Conservation (phyloP, 2,329 filamentous ascomycete genomes). For the Botryotinia globosa region DNA sequence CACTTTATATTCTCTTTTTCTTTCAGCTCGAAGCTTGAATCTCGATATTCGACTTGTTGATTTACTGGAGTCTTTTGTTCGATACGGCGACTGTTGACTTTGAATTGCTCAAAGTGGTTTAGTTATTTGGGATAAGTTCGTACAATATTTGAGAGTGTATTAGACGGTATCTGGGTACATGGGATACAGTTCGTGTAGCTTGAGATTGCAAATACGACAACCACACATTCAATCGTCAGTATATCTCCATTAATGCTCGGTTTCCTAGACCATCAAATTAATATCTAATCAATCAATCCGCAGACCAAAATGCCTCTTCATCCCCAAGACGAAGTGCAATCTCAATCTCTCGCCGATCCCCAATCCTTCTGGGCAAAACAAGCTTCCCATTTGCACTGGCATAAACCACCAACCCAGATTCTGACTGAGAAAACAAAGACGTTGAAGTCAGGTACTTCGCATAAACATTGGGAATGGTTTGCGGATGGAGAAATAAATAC, state of each 20-base stretch:
- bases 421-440: slow-evolving; percentile 61
- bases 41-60: neutral
- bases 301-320: slow-evolving; percentile 31
- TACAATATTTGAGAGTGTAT: neutral
- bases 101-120: neutral
- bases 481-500: slow-evolving; percentile 85
- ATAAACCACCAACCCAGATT: slow-evolving; percentile 65
- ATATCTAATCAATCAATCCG: neutral
- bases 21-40: neutral
- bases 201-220: neutral
- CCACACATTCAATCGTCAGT: neutral
- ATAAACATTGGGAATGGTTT: slow-evolving; percentile 88
- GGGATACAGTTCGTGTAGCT: neutral
- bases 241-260: neutral
- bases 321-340: slow-evolving; percentile 38
- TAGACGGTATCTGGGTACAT: neutral
- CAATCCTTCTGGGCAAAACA: slow-evolving; percentile 73
- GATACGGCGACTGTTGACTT: neutral
- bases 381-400: slow-evolving; percentile 75
- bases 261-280: neutral
- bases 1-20: neutral
- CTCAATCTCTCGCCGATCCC: slow-evolving; percentile 62
- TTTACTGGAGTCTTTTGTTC: neutral
- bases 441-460: slow-evolving; percentile 57
- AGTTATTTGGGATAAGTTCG: neutral